A percentile compares a stretch with the other conserved stretches of the same genome.
Evolutionary conservation across 768 basidiomycete species (phyloP).

Genomic region (Tylopilus intermedius): DNA sequence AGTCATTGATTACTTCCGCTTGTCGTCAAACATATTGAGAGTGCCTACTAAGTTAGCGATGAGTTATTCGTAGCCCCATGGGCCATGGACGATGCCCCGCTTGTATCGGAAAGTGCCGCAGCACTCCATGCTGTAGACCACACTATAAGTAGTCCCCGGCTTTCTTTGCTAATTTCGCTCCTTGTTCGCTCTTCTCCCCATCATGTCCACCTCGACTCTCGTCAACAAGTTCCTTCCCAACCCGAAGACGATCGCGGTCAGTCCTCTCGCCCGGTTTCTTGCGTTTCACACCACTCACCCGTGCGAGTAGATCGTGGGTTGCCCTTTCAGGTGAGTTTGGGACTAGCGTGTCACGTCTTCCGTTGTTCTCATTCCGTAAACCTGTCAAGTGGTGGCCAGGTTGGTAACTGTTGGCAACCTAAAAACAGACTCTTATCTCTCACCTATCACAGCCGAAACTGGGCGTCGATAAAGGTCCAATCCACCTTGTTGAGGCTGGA

Average conservation of each 20-base stretch:
- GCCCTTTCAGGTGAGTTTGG: slow-evolving; percentile 81
- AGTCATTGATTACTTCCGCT: not conserved
- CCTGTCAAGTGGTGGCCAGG: slow-evolving; percentile 28
- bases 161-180: not conserved
- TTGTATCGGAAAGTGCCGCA: no score
- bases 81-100: no score
- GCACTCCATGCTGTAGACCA: no score
- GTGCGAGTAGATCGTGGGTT: slow-evolving; percentile 72
- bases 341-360: not conserved
- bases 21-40: no score
- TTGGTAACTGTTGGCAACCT: slow-evolving; percentile 7
- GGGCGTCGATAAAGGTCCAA: slow-evolving; percentile 86
- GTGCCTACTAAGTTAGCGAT: no score
- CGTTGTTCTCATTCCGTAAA: slow-evolving; percentile 11
- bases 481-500: slow-evolving; percentile 83
- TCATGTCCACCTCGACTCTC: slow-evolving; percentile 20
- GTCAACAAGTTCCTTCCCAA: slow-evolving; percentile 36
- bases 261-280: slow-evolving; percentile 28
- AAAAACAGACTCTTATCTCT: slow-evolving; percentile 11
- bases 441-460: slow-evolving; percentile 50
- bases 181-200: not conserved
- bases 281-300: slow-evolving; percentile 6
- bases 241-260: slow-evolving; percentile 75
- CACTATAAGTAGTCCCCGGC: slow-evolving; percentile 2
- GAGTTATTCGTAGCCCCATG: no score